A percentile compares a stretch with the other conserved stretches of the same genome.
Conservation (phyloP, 345 rosid species). For the Eutrema heterophyllum region DNA sequence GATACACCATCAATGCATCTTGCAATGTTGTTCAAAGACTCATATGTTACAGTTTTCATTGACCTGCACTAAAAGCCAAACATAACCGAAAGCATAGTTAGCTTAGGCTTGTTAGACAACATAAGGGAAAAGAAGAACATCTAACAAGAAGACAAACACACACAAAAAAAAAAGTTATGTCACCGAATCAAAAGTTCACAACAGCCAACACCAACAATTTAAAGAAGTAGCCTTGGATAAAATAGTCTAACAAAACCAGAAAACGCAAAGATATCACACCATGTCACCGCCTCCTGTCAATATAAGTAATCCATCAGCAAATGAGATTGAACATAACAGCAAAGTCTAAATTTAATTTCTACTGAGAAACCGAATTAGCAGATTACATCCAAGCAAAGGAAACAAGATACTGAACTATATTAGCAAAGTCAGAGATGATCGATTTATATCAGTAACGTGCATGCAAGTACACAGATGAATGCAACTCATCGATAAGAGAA, state of each 20-base stretch:
- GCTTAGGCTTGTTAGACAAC: background rate
- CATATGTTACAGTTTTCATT: slow-evolving; percentile 85
- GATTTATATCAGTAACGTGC: background rate
- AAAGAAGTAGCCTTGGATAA: background rate
- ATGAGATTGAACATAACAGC: too few relatives aligned
- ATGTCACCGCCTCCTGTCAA: too few relatives aligned
- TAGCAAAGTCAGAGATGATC: background rate
- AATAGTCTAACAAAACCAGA: background rate
- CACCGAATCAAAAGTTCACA: too few relatives aligned
- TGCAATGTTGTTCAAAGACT: slow-evolving; percentile 73
- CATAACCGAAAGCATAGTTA: slow-evolving; percentile 12
- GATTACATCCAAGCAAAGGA: too few relatives aligned
- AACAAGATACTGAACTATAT: background rate
- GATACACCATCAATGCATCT: slow-evolving; percentile 84
- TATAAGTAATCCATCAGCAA: too few relatives aligned
- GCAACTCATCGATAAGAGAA: slow-evolving; percentile 11
- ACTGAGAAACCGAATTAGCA: background rate
- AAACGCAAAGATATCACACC: too few relatives aligned
- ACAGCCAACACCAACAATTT: too few relatives aligned
- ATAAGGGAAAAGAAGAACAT: background rate
- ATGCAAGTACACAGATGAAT: background rate
- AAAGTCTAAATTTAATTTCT: background rate
- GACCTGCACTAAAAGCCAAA: slow-evolving; percentile 63
- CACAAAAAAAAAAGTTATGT: background rate
- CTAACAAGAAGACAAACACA: slow-evolving; percentile 3